Conservation (phyloP, 352 stramenopile species). For the Hyaloperonospora brassicae region DNA sequence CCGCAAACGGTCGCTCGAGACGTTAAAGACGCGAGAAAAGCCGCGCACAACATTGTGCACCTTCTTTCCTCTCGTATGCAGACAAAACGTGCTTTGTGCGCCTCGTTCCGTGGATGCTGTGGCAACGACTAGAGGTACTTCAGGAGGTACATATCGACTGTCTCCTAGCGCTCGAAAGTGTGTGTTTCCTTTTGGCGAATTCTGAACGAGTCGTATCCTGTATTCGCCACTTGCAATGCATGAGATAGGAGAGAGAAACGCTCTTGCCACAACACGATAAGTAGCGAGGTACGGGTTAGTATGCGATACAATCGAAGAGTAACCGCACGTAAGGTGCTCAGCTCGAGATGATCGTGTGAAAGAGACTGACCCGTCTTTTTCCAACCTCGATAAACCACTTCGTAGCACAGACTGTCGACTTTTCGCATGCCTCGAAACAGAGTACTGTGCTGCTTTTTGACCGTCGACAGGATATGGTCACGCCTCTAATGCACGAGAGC, state of each 20-base stretch:
- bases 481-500: conserved; percentile 96
- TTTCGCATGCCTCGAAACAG: conserved; percentile 86
- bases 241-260: conserved; percentile 31
- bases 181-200: conserved; percentile 92
- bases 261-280: conserved; percentile 63
- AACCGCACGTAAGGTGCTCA: conserved; percentile 93
- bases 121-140: conserved; percentile 79
- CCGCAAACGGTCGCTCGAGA: conserved; percentile 83
- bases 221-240: conserved; percentile 64
- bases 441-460: conserved; percentile 94
- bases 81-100: conserved; percentile 67
- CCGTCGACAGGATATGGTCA: conserved; percentile 88
- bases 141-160: conserved; percentile 96
- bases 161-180: conserved; percentile 91
- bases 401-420: conserved; percentile 84
- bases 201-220: conserved; percentile 59
- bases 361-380: conserved; percentile 87
- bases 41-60: conserved; percentile 91
- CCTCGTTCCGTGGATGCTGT: conserved; percentile 81
- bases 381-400: conserved; percentile 95
- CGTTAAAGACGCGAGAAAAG: conserved; percentile 64
- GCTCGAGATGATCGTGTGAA: conserved; percentile 72
- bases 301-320: conserved; percentile 95
- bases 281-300: conserved; percentile 92
- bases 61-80: conserved; percentile 90